Evolutionary conservation across 208 protist genomes (phyloP).

Genomic region (Phytomonas serpens): DNA sequence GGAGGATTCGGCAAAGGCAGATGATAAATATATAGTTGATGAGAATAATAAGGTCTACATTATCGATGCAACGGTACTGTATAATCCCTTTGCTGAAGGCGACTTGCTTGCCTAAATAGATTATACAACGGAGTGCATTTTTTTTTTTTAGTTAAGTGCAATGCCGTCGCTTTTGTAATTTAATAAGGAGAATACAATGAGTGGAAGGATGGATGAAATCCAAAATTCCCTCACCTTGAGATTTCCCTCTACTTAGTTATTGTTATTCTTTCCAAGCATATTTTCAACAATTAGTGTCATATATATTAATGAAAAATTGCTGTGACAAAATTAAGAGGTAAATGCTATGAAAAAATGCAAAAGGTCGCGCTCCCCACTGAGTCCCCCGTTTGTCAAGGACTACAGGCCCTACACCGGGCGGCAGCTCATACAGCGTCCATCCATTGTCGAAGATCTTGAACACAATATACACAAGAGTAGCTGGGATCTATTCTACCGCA

Average conservation of each 20-base stretch:
- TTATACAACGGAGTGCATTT: neutral
- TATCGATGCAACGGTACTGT: slow-evolving; percentile 42
- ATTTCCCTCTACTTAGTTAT: neutral
- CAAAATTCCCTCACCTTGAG: neutral
- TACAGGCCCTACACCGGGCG: slow-evolving; percentile 74
- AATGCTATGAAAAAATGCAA: slow-evolving; percentile 11
- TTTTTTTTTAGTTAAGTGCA: neutral
- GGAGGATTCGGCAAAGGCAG: neutral
- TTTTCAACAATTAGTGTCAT: neutral
- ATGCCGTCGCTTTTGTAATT: neutral
- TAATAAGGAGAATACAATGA: neutral
- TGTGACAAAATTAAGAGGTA: slow-evolving; percentile 1
- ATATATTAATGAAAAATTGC: slow-evolving; percentile 4
- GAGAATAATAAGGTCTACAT: slow-evolving; percentile 25
- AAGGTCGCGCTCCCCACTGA: slow-evolving; percentile 24
- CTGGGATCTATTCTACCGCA: slow-evolving; percentile 88
- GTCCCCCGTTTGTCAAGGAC: slow-evolving; percentile 60
- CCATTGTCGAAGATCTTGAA: neutral
- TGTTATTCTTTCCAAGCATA: neutral
- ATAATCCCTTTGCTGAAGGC: slow-evolving; percentile 82
- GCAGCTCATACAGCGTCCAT: slow-evolving; percentile 16
- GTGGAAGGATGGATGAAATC: neutral
- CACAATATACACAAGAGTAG: neutral
- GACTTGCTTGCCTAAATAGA: slow-evolving; percentile 6
- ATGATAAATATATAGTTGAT: neutral